Percentiles rank a stretch among this genome's conserved stretches.
Conservation (phyloP, 2,329 filamentous ascomycete species). For the Penicillium occitanis region DNA sequence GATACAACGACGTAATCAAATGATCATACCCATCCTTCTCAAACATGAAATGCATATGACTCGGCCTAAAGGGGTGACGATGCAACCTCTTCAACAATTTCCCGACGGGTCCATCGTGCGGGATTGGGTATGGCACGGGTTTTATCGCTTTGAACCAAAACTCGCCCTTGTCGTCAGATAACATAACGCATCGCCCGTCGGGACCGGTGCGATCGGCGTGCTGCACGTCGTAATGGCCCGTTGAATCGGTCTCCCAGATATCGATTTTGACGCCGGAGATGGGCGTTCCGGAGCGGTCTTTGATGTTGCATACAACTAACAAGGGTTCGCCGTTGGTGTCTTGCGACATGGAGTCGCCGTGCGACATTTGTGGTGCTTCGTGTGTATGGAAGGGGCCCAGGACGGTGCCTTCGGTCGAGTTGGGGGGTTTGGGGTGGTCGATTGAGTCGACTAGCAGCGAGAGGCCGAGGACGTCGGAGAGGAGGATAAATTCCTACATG, state of each 20-base stretch:
- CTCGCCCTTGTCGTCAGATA: slow-evolving; percentile 66
- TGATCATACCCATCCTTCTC: slow-evolving; percentile 75
- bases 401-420: slow-evolving; percentile 73
- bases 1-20: slow-evolving; percentile 79
- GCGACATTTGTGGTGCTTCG: slow-evolving; percentile 17
- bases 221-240: slow-evolving; percentile 78
- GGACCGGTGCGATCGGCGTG: slow-evolving; percentile 62
- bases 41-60: slow-evolving; percentile 82
- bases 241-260: slow-evolving; percentile 68
- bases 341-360: slow-evolving; percentile 45
- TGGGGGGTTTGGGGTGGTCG: slow-evolving; percentile 74
- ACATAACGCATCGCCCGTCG: slow-evolving; percentile 71
- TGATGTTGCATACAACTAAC: slow-evolving; percentile 71
- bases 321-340: slow-evolving; percentile 61
- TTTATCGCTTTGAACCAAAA: slow-evolving; percentile 87
- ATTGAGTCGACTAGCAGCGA: slow-evolving; percentile 79
- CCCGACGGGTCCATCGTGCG: slow-evolving; percentile 79
- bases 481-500: slow-evolving; percentile 18
- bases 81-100: slow-evolving; percentile 63
- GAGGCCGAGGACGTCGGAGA: slow-evolving; percentile 68
- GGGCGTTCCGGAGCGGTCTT: slow-evolving; percentile 63
- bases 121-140: slow-evolving; percentile 82
- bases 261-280: slow-evolving; percentile 69
- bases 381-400: slow-evolving; percentile 58
- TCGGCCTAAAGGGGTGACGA: slow-evolving; percentile 75